Evolutionary conservation across 768 basidiomycete genomes (phyloP), one percentile per base, ranked within the genome.

Genomic region (Wakefieldia striispora): DNA sequence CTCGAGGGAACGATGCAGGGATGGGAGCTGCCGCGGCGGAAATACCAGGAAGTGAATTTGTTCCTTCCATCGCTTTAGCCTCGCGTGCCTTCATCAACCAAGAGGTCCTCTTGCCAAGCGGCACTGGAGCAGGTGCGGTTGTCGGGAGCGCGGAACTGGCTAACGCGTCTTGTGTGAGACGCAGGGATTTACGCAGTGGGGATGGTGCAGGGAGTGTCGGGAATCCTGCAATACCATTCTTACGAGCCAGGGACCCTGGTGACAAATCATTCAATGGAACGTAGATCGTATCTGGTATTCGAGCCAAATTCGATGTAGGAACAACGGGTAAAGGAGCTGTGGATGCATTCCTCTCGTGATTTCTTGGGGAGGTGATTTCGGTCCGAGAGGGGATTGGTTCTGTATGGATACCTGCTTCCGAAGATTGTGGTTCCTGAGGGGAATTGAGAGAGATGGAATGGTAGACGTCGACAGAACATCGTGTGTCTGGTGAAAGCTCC

Each of bases 41-140:
- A 27, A 56, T 44, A 19, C 50, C 42, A 23, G 64, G 45, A 24
- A 65, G 56, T 68, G 79, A 49, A 24, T 57, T 59, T 11, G 71
- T 70, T 36, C 59, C 64, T 59, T 88, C 88, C 60, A 81, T 69
- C 16, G 85, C 85, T 55, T 85, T 86, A 21, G 76, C 82, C 60
- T 88, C 86, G 31, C 88, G 75, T 13, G 84, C 89, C 58, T 87
- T 88, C 67, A 79, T 81, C 46, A 91, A 66, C 89, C 89, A 91
- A 3, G 89, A 91, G 9, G 86, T 86, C 27, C 88, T 81, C 59
- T 87, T 89, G 3, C 79, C 81, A 10, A 72, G 56, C 4, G 65
- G 72, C 23, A 76, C 73, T 16, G 59, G 62, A 36, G 54, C 58
- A 11, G 63, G 59, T 3, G 75, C 76, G 14, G 70, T 70, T 19